phyloP scores from a whole-genome alignment of 192 early-diverging fungal species.

The Umbelopsis vinacea region DNA sequence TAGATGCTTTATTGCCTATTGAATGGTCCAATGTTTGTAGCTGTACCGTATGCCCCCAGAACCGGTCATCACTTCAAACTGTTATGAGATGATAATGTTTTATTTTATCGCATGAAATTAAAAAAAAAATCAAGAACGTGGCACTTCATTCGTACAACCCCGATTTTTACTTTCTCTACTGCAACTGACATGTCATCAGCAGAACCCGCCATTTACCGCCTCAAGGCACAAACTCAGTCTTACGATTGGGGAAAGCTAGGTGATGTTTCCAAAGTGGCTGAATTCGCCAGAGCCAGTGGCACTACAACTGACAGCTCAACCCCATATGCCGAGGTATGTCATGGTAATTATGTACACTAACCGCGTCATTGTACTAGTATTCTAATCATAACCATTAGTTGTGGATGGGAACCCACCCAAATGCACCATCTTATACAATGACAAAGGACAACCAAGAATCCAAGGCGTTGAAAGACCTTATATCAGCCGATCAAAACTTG shows the following conservation, averaged over 20 bases:
- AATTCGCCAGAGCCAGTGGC: slow-evolving; percentile 70
- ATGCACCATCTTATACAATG: slow-evolving; percentile 71
- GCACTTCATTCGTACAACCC: background rate
- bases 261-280: slow-evolving; percentile 77
- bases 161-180: background rate
- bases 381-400: slow-evolving; percentile 54
- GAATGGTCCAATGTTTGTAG: too few relatives aligned
- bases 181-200: slow-evolving; percentile 15
- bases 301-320: slow-evolving; percentile 55
- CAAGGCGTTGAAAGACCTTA: slow-evolving; percentile 62
- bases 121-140: too few relatives aligned
- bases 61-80: too few relatives aligned
- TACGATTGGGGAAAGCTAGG: slow-evolving; percentile 99
- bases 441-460: slow-evolving; percentile 42
- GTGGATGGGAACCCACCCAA: slow-evolving; percentile 99
- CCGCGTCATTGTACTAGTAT: background rate
- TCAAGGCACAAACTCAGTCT: slow-evolving; percentile 77
- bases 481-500: slow-evolving; percentile 58
- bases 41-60: too few relatives aligned
- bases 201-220: slow-evolving; percentile 56
- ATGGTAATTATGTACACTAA: background rate
- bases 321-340: slow-evolving; percentile 88
- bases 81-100: too few relatives aligned
- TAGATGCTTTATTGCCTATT: too few relatives aligned
- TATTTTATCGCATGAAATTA: too few relatives aligned